Evolutionary conservation across 345 rosid species (phyloP).

Genomic region (Eucalyptus tenuipes): DNA sequence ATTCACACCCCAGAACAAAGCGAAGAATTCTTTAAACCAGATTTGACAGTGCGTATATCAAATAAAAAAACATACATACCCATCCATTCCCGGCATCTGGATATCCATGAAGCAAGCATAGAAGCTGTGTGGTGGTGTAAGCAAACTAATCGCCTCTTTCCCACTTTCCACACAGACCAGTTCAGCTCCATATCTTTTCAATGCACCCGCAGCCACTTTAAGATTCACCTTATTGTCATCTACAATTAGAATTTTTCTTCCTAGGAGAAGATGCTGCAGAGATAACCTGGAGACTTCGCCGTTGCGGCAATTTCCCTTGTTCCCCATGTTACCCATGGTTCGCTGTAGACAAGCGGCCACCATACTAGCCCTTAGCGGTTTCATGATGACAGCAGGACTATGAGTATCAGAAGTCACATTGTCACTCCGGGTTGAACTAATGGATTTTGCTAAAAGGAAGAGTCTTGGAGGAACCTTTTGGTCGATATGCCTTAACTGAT

Average conservation of each 20-base stretch:
- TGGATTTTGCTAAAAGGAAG: constrained; percentile 52
- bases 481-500: constrained; percentile 12
- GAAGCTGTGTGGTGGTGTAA: constrained; percentile 69
- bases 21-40: neutral
- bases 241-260: constrained; percentile 67
- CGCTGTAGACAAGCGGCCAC: constrained; percentile 72
- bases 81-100: constrained; percentile 99
- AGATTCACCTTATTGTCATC: constrained; percentile 88
- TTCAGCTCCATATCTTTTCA: constrained; percentile 82
- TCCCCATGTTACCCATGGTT: constrained; percentile 41
- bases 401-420: constrained; percentile 5
- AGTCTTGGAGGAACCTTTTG: constrained; percentile 28
- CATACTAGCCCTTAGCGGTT: constrained; percentile 88
- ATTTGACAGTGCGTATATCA: neutral
- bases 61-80: constrained; percentile 29
- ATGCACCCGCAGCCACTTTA: constrained; percentile 84
- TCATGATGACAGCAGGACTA: constrained; percentile 43
- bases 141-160: constrained; percentile 41
- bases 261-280: constrained; percentile 55
- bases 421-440: constrained; percentile 13
- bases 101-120: constrained; percentile 99
- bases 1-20: neutral
- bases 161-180: constrained; percentile 22
- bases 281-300: constrained; percentile 45
- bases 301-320: constrained; percentile 39